Base-by-base conservation (phyloP, 192 early-diverging fungal species). In the Gonapodya sp. region DNA sequence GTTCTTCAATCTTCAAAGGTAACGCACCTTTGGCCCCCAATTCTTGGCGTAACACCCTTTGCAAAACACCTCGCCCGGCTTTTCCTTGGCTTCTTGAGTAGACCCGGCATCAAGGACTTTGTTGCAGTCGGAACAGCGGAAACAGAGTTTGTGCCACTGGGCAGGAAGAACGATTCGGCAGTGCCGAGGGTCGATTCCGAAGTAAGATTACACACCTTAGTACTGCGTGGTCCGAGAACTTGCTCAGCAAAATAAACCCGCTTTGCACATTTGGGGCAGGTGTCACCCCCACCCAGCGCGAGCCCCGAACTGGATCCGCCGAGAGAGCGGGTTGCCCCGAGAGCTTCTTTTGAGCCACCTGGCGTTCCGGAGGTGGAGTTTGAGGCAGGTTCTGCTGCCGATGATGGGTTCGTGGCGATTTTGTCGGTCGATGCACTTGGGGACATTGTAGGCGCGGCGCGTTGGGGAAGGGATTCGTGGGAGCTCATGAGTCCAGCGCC, bases 131-230 rank as follows among this genome's bases (percentile, higher is more conserved):
- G 75, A 32, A 33, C 75, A 77, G 18, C 34, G 18, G 30, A 77
- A 34, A 33, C 75, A 77, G 75, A 77, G 75, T 77, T 77, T 77
- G 75, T 77, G 75, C 18, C 18, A 77, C 75, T 77, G n/a, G n/a
- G n/a, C n/a, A n/a, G n/a, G n/a, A n/a, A n/a, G n/a, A n/a, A n/a
- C n/a, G n/a, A n/a, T n/a, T n/a, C n/a, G n/a, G n/a, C n/a, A n/a
- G n/a, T n/a, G n/a, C n/a, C n/a, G n/a, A n/a, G n/a, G n/a, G n/a
- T n/a, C n/a, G n/a, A n/a, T n/a, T n/a, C n/a, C n/a, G n/a, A n/a
- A n/a, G n/a, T n/a, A n/a, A n/a, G n/a, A n/a, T n/a, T n/a, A n/a
- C n/a, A n/a, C n/a, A n/a, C n/a, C n/a, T n/a, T 77, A 8, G 75
- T 34, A 8, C 31, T 34, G 30, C 34, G 2, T 16, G 75, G 75